Conservation (phyloP, 2,329 filamentous ascomycete species). For the Epicoccum sorghinum region DNA sequence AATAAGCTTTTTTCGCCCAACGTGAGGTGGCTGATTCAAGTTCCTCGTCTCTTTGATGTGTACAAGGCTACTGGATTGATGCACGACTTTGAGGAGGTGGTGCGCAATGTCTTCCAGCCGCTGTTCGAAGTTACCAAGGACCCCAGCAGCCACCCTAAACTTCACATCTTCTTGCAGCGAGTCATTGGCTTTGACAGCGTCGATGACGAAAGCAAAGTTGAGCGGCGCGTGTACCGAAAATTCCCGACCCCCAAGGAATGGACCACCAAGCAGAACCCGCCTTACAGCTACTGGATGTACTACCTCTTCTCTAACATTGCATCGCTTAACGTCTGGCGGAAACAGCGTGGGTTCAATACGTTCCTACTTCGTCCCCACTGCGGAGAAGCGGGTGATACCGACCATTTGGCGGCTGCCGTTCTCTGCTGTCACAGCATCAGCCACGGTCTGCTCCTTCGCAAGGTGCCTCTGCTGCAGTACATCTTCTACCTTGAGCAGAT, state of each 20-base stretch:
- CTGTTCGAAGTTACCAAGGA: conserved; percentile 93
- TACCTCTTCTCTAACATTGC: conserved; percentile 94
- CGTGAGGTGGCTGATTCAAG: conserved; percentile 94
- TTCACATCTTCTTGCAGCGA: conserved; percentile 91
- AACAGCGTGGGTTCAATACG: conserved; percentile 91
- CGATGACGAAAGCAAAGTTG: conserved; percentile 96
- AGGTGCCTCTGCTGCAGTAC: conserved; percentile 93
- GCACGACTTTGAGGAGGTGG: conserved; percentile 86
- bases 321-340: conserved; percentile 90
- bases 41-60: conserved; percentile 92
- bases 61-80: conserved; percentile 90
- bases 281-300: conserved; percentile 99
- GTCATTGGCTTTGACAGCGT: conserved; percentile 98
- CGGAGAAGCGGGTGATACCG: conserved; percentile 94
- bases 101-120: conserved; percentile 90
- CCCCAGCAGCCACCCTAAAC: conserved; percentile 83
- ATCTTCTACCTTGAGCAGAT: conserved; percentile 98
- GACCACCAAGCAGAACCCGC: conserved; percentile 92
- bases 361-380: conserved; percentile 93
- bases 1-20: conserved; percentile 99
- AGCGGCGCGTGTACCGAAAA: conserved; percentile 92
- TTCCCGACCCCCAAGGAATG: conserved; percentile 89
- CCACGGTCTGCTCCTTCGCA: conserved; percentile 88
- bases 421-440: conserved; percentile 97
- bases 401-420: conserved; percentile 90